Evolutionary conservation across 169 alveolate genomes (phyloP).

Genomic region (Plasmodium sp.): DNA sequence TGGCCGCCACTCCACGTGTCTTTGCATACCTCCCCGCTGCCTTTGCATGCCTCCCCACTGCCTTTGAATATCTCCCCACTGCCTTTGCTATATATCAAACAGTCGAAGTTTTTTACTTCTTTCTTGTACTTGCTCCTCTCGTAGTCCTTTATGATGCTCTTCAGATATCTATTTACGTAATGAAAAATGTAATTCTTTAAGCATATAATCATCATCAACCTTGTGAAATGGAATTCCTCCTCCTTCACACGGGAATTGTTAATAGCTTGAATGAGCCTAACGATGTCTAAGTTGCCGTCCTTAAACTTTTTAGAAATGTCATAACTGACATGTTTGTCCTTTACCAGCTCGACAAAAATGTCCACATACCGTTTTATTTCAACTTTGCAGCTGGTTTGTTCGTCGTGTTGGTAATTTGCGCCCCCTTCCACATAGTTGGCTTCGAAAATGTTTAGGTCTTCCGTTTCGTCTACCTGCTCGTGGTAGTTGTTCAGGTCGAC

Average conservation of each 20-base stretch:
- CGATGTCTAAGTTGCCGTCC: constrained; percentile 11
- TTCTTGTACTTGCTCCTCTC: constrained; percentile 48
- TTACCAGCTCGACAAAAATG: constrained; percentile 38
- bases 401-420: neutral
- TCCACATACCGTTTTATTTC: constrained; percentile 49
- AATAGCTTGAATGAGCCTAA: constrained; percentile 57
- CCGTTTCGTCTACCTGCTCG: constrained; percentile 36
- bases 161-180: constrained; percentile 37
- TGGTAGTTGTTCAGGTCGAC: constrained; percentile 37
- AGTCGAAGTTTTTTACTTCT: constrained; percentile 30
- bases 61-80: neutral
- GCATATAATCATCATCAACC: constrained; percentile 70
- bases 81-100: constrained; percentile 54
- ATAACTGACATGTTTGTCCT: constrained; percentile 43
- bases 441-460: constrained; percentile 50
- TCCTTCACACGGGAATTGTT: constrained; percentile 24
- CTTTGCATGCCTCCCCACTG: neutral
- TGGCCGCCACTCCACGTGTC: neutral
- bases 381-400: neutral
- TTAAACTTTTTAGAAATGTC: constrained; percentile 16
- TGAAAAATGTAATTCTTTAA: constrained; percentile 40
- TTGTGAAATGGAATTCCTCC: constrained; percentile 42
- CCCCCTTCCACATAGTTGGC: constrained; percentile 1
- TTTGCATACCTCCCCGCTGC: neutral
- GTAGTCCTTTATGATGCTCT: constrained; percentile 5